A percentile compares a stretch with the other conserved stretches of the same genome.
Evolutionary conservation across 768 basidiomycete species (phyloP).

Genomic region (Cystobasidium ongulense): DNA sequence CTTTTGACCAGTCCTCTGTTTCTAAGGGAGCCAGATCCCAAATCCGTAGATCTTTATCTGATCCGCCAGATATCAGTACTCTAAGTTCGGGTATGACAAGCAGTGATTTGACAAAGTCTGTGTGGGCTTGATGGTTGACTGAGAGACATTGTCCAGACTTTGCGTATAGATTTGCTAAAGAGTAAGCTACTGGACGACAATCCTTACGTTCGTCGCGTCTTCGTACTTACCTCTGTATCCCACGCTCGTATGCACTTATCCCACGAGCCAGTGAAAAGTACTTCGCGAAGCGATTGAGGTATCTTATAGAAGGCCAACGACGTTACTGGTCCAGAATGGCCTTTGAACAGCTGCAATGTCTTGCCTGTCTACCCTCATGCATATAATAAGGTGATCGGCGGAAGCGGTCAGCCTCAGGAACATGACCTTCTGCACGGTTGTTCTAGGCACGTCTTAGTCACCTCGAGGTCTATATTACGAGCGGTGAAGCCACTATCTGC

Average conservation of each 20-base stretch:
- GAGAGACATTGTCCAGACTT: conserved; percentile 60
- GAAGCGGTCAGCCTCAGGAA: not conserved
- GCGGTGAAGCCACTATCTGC: conserved; percentile 74
- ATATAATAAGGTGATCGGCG: not conserved
- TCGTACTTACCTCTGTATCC: conserved; percentile 62
- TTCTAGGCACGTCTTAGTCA: conserved; percentile 45
- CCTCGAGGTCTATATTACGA: conserved; percentile 68
- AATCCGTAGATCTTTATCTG: conserved; percentile 77
- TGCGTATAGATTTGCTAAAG: no score
- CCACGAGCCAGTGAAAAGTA: conserved; percentile 88
- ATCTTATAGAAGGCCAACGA: conserved; percentile 58
- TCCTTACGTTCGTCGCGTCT: no score
- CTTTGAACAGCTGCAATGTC: conserved; percentile 64
- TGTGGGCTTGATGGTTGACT: conserved; percentile 62
- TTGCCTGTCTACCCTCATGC: conserved; percentile 61
- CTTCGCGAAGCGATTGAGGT: conserved; percentile 48
- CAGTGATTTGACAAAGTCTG: conserved; percentile 83
- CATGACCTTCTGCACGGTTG: not conserved
- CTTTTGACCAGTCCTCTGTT: conserved; percentile 35
- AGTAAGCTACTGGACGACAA: no score
- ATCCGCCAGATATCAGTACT: conserved; percentile 74
- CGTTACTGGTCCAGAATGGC: conserved; percentile 84
- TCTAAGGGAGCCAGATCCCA: conserved; percentile 57
- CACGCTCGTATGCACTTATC: conserved; percentile 90
- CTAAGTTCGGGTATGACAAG: conserved; percentile 59